Evolutionary conservation across 352 stramenopile genomes (phyloP).

Genomic region (Phytophthora podocarpi): DNA sequence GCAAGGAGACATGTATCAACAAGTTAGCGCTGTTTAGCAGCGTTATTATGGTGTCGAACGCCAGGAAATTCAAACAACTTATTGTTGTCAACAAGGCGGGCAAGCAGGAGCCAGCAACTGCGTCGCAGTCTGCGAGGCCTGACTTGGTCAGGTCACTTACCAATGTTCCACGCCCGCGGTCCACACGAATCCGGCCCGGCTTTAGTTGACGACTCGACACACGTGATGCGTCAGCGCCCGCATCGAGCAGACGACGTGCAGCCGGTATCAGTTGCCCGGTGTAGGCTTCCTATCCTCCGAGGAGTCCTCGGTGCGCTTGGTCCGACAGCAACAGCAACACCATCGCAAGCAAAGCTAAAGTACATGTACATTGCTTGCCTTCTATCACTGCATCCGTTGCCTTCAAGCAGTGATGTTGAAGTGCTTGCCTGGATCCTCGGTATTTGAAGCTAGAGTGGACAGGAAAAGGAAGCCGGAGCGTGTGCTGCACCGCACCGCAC

Average conservation of each 20-base stretch:
- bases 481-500: no score
- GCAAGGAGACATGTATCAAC: conserved; percentile 25
- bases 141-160: no score
- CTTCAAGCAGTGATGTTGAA: no score
- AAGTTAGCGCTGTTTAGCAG: no score
- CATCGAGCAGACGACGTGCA: conserved; percentile 12
- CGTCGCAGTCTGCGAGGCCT: no score
- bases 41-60: no score
- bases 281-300: background rate
- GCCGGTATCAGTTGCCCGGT: conserved; percentile 8
- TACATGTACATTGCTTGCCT: no score
- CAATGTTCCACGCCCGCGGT: background rate
- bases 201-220: conserved; percentile 3
- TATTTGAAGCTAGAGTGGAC: background rate
- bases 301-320: background rate
- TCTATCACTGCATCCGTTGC: no score
- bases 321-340: conserved; percentile 15
- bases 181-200: conserved; percentile 16
- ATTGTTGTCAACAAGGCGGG: background rate
- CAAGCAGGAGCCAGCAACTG: background rate
- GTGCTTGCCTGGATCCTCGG: no score
- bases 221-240: background rate
- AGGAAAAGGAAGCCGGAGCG: background rate
- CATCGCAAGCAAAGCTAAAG: no score
- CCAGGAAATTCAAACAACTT: background rate